Base-by-base conservation (phyloP, 2,329 filamentous ascomycete species). In the Macrophomina phaseolina region DNA sequence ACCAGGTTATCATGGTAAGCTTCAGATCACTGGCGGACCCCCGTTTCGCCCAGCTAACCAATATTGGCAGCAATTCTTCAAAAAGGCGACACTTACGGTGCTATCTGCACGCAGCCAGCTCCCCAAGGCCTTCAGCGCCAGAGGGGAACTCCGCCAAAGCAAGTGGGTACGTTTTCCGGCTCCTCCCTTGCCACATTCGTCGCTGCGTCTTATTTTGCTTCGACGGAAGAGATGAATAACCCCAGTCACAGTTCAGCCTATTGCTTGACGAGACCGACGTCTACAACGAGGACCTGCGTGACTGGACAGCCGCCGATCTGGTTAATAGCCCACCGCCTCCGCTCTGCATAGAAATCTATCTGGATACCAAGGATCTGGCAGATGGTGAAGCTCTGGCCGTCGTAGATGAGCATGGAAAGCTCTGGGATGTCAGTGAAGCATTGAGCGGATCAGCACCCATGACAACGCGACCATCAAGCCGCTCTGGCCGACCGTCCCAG, bases 191-290 rank as follows among this genome's bases (percentile, higher is more conserved):
- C 5, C 23, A 32, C 16, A 8, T 45, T 30, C 51, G 11, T 5
- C 32, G 7, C n/a, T 36, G 16, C 16, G 45, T 6, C 11, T 28
- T 34, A 36, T 28, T 66, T 69, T 18, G 70, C 45, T n/a, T 42
- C 40, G 46, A 18, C 9, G 34, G 23, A 34, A 71, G 76, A 51
- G 38, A 23, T 38, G 8, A 40, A 40, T 67, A 52, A 67, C 65
- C 51, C 65, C 40, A 23, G 14, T 12, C 14, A n/a, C 74, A 98
- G 95, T 99, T 97, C 81, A 96, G 97, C 82, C 89, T 97, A 72
- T 91, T 97, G 71, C 90, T 97, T 52, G 91, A 97, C 73, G 95
- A 99, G 73, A 94, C 94, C 69, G 92, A 97, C 75, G 89, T 91
- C 68, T 93, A 97, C 75, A 85, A 87, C 73, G 90, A 96, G 70